Evolutionary conservation across 768 basidiomycete species (phyloP).

Genomic region (Lentinula raphanica): DNA sequence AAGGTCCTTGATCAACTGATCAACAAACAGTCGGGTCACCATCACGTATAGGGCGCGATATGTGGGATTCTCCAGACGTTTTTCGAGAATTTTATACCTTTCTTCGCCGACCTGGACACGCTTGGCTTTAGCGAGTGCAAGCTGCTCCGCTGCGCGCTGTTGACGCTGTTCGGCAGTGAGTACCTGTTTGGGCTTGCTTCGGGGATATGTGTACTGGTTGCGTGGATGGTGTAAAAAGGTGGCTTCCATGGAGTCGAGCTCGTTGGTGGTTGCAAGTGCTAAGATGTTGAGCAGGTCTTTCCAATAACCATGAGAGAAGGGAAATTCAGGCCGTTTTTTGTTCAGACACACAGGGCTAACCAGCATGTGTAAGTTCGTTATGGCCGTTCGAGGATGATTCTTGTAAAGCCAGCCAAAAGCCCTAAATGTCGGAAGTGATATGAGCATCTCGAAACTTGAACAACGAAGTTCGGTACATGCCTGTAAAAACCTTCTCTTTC

Average conservation of each 20-base stretch:
- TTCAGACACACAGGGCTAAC: conserved; percentile 45
- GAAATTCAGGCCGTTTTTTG: conserved; percentile 21
- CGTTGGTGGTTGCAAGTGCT: conserved; percentile 48
- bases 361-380: conserved; percentile 51
- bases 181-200: background rate
- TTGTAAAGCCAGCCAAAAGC: conserved; percentile 66
- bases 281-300: conserved; percentile 72
- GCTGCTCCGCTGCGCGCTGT: background rate
- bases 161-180: background rate
- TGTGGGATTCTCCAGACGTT: conserved; percentile 40
- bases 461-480: conserved; percentile 21
- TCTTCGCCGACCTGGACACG: conserved; percentile 19
- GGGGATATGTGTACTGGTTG: conserved; percentile 11
- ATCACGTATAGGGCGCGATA: conserved; percentile 62
- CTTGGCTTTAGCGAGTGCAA: conserved; percentile 17
- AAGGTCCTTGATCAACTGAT: conserved; percentile 46
- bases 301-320: conserved; percentile 59
- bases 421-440: conserved; percentile 19
- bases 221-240: conserved; percentile 20
- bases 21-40: conserved; percentile 56
- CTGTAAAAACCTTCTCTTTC: conserved; percentile 58
- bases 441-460: background rate
- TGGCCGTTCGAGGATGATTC: conserved; percentile 65
- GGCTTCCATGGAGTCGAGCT: conserved; percentile 29
- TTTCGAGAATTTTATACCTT: conserved; percentile 30